Evolutionary conservation across 306 rosid species (phyloP).

Genomic region (Cicer cuneatum): DNA sequence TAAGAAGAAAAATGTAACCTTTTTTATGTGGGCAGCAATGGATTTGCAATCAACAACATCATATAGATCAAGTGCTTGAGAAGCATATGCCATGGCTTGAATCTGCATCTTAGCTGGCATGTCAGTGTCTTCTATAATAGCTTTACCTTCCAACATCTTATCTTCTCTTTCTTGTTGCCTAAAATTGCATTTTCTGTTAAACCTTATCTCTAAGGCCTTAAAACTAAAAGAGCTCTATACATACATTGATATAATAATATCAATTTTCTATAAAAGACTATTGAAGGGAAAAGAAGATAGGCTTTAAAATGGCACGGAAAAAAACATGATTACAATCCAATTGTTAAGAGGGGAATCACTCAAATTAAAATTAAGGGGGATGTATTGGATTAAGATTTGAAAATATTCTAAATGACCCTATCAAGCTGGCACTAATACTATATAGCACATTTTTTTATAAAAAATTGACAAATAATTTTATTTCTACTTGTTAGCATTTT

Average conservation of each 20-base stretch:
- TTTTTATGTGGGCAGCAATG: slow-evolving; percentile 92
- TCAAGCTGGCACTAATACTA: slow-evolving; percentile 34
- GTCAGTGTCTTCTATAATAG: slow-evolving; percentile 79
- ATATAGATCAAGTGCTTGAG: slow-evolving; percentile 89
- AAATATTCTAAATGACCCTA: not conserved
- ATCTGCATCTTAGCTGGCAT: slow-evolving; percentile 97
- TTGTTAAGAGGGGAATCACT: slow-evolving; percentile 43
- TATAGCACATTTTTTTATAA: slow-evolving; percentile 39
- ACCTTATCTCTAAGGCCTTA: slow-evolving; percentile 37
- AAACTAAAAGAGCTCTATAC: slow-evolving; percentile 39
- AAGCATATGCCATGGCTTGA: slow-evolving; percentile 94
- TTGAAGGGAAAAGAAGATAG: not conserved
- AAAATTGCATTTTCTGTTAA: not conserved
- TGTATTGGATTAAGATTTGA: too few relatives aligned
- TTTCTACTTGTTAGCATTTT: slow-evolving; percentile 41
- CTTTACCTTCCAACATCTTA: slow-evolving; percentile 95
- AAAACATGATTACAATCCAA: slow-evolving; percentile 31
- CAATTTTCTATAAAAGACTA: not conserved
- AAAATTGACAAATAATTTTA: not conserved
- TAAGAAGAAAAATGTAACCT: slow-evolving; percentile 52
- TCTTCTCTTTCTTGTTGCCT: not conserved
- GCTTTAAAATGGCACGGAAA: not conserved
- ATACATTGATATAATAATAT: not conserved
- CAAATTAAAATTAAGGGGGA: not conserved
- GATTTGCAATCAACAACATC: slow-evolving; percentile 91